Percentiles rank a stretch among this genome's conserved stretches.
Evolutionary conservation across 331 rosid species (phyloP).

Genomic region (Rhamnella rubrinervis): DNA sequence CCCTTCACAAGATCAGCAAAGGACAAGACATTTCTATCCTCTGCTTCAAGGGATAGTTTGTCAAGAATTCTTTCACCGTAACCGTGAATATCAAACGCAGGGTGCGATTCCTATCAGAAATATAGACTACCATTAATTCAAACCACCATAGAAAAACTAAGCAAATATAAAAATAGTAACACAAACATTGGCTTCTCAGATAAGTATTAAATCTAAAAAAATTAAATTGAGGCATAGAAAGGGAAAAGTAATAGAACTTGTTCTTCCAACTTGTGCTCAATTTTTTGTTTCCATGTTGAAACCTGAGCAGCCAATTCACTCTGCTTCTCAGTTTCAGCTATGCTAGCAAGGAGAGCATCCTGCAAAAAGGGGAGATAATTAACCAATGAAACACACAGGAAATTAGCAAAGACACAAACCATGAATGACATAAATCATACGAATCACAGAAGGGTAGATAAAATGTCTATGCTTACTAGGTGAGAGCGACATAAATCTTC

Average conservation of each 20-base stretch:
- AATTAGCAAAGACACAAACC: background rate
- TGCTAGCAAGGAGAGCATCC: conserved; percentile 91
- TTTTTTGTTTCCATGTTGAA: conserved; percentile 85
- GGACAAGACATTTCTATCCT: conserved; percentile 35
- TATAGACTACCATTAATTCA: conserved; percentile 22
- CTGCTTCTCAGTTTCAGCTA: conserved; percentile 84
- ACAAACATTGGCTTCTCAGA: background rate
- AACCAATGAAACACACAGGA: conserved; percentile 6
- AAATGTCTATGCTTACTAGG: conserved; percentile 53
- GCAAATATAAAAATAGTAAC: background rate
- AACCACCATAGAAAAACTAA: conserved; percentile 19
- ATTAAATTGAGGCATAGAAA: conserved; percentile 9
- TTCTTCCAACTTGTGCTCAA: conserved; percentile 83
- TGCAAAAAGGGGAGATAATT: conserved; percentile 26
- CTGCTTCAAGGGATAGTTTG: conserved; percentile 57
- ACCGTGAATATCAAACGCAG: conserved; percentile 77
- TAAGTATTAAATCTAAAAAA: background rate
- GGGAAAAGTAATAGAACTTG: conserved; percentile 45
- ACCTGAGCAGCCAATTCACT: conserved; percentile 84
- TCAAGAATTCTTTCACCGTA: conserved; percentile 72
- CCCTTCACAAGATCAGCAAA: conserved; percentile 71
- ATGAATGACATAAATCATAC: background rate
- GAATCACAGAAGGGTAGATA: conserved; percentile 7
- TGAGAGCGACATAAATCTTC: conserved; percentile 98
- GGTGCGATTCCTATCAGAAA: conserved; percentile 62